Percentiles rank a stretch among this genome's conserved stretches.
Conservation (phyloP, 2,329 filamentous ascomycete species). For the Acephala macrosclerotiorum region DNA sequence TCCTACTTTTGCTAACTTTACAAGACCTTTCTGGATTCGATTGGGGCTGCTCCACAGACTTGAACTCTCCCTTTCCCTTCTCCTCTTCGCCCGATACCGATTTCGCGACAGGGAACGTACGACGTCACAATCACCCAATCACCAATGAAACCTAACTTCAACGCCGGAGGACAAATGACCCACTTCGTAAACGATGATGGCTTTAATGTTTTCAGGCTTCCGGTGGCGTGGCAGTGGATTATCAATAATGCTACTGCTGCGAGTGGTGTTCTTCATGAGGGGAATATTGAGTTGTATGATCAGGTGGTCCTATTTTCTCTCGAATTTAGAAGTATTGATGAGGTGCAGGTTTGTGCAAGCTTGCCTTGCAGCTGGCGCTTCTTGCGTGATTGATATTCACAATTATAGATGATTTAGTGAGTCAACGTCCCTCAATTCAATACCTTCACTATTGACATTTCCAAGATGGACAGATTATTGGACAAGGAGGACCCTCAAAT, state of each 20-base stretch:
- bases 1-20: neutral
- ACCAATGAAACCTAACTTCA: neutral
- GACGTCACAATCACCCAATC: neutral
- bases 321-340: neutral
- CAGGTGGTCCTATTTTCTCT: neutral
- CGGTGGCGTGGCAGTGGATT: neutral
- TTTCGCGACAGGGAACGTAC: neutral
- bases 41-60: neutral
- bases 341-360: neutral
- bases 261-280: neutral
- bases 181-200: neutral
- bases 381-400: constrained; percentile 65
- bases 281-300: neutral
- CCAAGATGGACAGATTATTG: constrained; percentile 67
- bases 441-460: constrained; percentile 44
- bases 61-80: neutral
- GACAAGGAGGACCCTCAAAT: constrained; percentile 67
- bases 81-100: neutral
- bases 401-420: constrained; percentile 59
- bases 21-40: neutral
- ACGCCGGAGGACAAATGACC: neutral
- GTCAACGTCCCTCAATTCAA: neutral
- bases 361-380: constrained; percentile 60
- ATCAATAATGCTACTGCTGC: neutral
- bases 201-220: neutral